Percentiles rank a stretch among this genome's conserved stretches.
These are phyloP conservation scores for Leishmania braziliensis DNA, from an alignment of 208 protist genomes.

Conservation along the genomic window DNA sequence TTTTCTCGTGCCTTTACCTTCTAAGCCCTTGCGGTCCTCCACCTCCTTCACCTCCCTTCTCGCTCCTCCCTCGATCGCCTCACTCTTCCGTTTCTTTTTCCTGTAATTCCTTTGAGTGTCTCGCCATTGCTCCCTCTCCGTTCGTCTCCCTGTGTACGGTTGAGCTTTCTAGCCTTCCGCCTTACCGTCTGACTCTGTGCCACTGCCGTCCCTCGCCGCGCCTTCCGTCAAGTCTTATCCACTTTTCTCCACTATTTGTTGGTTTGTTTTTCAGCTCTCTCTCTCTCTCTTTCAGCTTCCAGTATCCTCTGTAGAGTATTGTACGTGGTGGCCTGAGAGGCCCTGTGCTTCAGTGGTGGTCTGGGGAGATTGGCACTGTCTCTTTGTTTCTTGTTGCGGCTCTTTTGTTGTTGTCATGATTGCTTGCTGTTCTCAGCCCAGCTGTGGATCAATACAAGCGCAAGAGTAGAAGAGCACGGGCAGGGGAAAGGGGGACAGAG, in stretches of 20 bases:
- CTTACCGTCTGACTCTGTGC: background rate
- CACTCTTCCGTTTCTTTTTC: background rate
- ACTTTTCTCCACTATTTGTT: background rate
- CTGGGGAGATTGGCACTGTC: too few relatives aligned
- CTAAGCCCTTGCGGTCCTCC: too few relatives aligned
- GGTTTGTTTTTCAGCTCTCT: too few relatives aligned
- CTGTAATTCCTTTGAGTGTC: background rate
- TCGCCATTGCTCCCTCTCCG: background rate
- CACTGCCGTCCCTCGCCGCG: background rate
- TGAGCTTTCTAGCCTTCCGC: background rate
- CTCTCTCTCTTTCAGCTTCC: too few relatives aligned
- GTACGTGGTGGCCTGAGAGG: too few relatives aligned
- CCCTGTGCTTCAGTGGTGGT: too few relatives aligned
- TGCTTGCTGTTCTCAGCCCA: background rate
- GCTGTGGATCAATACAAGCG: background rate
- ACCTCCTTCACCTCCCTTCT: background rate
- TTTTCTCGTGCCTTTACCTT: background rate
- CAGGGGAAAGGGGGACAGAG: background rate
- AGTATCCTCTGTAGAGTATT: too few relatives aligned
- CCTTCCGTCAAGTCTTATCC: background rate
- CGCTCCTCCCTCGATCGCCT: background rate
- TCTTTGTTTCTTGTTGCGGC: background rate
- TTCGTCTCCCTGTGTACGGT: background rate
- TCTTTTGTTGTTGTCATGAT: background rate
- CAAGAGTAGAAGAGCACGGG: background rate